These are phyloP conservation scores for Smithsoniella earleae DNA, from an alignment of 163 green algal species.

Conservation along the genomic window DNA sequence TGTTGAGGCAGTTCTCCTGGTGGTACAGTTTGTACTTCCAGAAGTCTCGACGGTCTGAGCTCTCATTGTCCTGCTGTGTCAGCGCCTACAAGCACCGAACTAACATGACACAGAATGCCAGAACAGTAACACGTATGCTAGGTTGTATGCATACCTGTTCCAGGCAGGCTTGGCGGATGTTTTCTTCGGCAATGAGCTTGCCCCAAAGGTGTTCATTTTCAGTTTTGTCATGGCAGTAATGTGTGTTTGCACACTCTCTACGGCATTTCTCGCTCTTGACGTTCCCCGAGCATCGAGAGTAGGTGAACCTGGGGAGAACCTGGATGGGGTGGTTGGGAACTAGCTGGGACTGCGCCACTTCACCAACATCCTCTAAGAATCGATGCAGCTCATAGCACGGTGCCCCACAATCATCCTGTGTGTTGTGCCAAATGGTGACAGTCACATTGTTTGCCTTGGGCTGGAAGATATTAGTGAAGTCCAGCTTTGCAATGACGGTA, in stretches of 20 bases:
- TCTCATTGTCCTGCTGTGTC: not conserved
- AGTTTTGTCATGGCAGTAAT: too few species aligned
- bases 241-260: too few species aligned
- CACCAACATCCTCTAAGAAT: not conserved
- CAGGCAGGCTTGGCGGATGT: constrained; percentile 1
- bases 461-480: too few species aligned
- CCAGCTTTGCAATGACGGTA: too few species aligned
- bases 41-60: not conserved
- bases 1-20: not conserved
- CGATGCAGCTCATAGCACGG: not conserved
- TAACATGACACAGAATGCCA: too few species aligned
- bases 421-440: not conserved
- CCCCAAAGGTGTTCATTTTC: too few species aligned
- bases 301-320: not conserved
- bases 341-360: not conserved
- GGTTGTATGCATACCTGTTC: too few species aligned
- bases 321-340: not conserved
- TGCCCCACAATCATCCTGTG: not conserved
- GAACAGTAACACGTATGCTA: too few species aligned
- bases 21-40: not conserved
- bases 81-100: too few species aligned
- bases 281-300: not conserved
- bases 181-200: not conserved
- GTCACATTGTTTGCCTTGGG: too few species aligned
- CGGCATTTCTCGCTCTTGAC: too few species aligned